Evolutionary conservation across 495 filamentous ascomycete genomes (phyloP).

Genomic region (Neurospora tetraspora): DNA sequence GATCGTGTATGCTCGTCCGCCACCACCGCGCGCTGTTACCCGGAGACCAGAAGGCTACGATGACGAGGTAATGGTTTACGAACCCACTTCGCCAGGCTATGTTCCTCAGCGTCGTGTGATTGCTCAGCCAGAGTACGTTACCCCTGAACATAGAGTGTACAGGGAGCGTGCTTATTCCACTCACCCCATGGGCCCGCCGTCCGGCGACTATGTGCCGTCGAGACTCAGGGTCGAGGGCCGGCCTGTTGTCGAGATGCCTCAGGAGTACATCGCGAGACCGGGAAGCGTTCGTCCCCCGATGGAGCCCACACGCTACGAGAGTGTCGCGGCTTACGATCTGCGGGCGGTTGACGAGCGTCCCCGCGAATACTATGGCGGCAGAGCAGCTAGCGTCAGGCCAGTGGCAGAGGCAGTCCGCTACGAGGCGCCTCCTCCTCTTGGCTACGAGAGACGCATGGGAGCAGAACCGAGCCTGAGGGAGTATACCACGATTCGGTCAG

Average conservation of each 20-base stretch:
- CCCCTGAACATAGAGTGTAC: constrained; percentile 35
- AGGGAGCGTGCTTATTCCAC: constrained; percentile 40
- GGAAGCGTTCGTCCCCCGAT: constrained; percentile 45
- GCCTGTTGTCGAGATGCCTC: constrained; percentile 26
- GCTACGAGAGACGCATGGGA: constrained; percentile 39
- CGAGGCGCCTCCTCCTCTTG: constrained; percentile 28
- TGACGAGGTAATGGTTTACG: constrained; percentile 38
- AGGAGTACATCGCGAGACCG: constrained; percentile 46
- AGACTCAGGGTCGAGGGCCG: constrained; percentile 25
- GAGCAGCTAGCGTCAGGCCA: constrained; percentile 49
- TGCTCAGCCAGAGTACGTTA: constrained; percentile 42
- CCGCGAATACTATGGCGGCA: constrained; percentile 36
- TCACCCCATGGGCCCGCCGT: constrained; percentile 28
- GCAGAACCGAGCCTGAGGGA: constrained; percentile 24
- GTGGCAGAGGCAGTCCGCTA: constrained; percentile 37
- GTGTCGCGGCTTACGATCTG: constrained; percentile 16
- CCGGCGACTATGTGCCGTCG: constrained; percentile 33
- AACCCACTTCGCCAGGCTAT: constrained; percentile 28
- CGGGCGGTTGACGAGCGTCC: constrained; percentile 27
- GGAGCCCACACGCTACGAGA: constrained; percentile 10
- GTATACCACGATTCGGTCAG: constrained; percentile 16
- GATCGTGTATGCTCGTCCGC: constrained; percentile 33
- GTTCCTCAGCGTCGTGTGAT: constrained; percentile 37
- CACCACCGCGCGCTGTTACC: constrained; percentile 39
- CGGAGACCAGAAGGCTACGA: constrained; percentile 39